Conservation (phyloP, 495 filamentous ascomycete genomes). For the Aspergillus egyptiacus region DNA sequence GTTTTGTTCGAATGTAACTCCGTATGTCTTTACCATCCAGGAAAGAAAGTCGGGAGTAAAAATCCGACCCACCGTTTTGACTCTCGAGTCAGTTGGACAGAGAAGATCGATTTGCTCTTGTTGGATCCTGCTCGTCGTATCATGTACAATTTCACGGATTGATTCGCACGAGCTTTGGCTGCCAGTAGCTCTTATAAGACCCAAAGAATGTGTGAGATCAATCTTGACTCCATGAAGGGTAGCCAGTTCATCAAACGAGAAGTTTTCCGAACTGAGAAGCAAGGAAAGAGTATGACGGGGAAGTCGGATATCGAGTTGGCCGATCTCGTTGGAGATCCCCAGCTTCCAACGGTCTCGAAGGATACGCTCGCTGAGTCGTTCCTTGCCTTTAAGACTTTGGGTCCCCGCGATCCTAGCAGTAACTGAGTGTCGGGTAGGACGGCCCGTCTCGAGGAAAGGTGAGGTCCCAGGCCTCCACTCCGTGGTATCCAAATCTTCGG, state of each 20-base stretch:
- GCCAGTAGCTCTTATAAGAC: slow-evolving; percentile 40
- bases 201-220: slow-evolving; percentile 31
- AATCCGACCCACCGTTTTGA: slow-evolving; percentile 10
- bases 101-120: slow-evolving; percentile 24
- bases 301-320: slow-evolving; percentile 38
- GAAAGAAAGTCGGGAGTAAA: slow-evolving; percentile 27
- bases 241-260: slow-evolving; percentile 42
- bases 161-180: slow-evolving; percentile 31
- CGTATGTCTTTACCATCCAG: slow-evolving; percentile 30
- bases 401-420: slow-evolving; percentile 13
- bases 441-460: slow-evolving; percentile 17
- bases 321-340: slow-evolving; percentile 30
- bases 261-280: slow-evolving; percentile 27
- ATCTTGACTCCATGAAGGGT: slow-evolving; percentile 36
- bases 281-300: slow-evolving; percentile 21
- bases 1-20: slow-evolving; percentile 23
- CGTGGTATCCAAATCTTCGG: background rate
- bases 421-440: slow-evolving; percentile 1
- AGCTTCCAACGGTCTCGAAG: slow-evolving; percentile 43
- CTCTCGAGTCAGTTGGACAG: slow-evolving; percentile 2
- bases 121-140: slow-evolving; percentile 31
- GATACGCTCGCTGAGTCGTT: slow-evolving; percentile 32
- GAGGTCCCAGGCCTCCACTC: slow-evolving; percentile 31
- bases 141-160: slow-evolving; percentile 36
- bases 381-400: slow-evolving; percentile 26